A percentile compares a stretch with the other conserved stretches of the same genome.
Conservation (phyloP, 768 basidiomycete genomes). For the Tephrocybe rancida region DNA sequence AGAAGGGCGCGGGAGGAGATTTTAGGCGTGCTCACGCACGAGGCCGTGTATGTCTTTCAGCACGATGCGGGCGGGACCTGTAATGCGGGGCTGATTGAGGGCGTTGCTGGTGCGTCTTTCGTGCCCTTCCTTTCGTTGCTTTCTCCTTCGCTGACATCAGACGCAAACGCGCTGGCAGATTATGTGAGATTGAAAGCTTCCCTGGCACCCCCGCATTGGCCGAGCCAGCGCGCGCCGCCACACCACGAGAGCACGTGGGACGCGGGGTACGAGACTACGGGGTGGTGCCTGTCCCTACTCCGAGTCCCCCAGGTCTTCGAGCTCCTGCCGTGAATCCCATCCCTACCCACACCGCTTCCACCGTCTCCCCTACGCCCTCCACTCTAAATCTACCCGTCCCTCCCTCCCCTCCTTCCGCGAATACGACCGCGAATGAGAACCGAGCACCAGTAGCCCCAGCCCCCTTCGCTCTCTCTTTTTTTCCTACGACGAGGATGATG, state of each 20-base stretch:
- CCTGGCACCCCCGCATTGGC: too few species aligned
- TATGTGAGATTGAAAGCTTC: too few species aligned
- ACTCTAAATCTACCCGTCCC: too few species aligned
- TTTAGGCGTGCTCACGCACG: constrained; percentile 69
- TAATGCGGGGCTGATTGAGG: constrained; percentile 76
- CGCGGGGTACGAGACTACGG: constrained; percentile 74
- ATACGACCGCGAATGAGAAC: too few species aligned
- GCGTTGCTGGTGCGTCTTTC: constrained; percentile 63
- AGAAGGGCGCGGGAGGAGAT: constrained; percentile 61
- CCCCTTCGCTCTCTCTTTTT: not conserved
- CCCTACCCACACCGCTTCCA: too few species aligned
- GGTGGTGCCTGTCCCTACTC: constrained; percentile 72
- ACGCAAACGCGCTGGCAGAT: constrained; percentile 39
- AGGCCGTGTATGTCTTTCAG: constrained; percentile 82
- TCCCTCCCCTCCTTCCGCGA: too few species aligned
- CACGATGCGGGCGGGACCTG: constrained; percentile 61
- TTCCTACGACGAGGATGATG: not conserved
- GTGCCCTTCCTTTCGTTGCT: too few species aligned
- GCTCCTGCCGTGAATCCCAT: too few species aligned
- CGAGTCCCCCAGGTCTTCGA: too few species aligned
- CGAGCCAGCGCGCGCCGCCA: not conserved
- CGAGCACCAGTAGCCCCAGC: too few species aligned
- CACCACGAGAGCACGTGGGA: constrained; percentile 57
- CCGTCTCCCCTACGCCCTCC: too few species aligned
- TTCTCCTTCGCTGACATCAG: too few species aligned